Conservation (phyloP, 2,329 filamentous ascomycete species). For the Aspergillus bombycis region DNA sequence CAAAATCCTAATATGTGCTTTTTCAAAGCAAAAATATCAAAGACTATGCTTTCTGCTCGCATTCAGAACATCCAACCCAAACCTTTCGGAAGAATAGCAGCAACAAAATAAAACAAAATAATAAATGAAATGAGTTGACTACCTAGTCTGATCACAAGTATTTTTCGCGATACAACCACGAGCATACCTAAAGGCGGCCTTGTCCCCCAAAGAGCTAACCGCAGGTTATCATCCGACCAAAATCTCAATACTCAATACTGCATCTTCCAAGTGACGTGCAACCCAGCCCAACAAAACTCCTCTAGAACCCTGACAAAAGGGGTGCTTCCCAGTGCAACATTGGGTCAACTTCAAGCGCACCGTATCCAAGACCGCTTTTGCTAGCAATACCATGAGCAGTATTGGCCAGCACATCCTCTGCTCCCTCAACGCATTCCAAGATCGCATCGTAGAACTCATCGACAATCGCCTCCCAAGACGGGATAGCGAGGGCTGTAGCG, state of each 20-base stretch:
- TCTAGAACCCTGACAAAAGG: background rate
- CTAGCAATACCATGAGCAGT: too few species aligned
- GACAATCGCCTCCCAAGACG: conserved; percentile 31
- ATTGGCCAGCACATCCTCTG: conserved; percentile 8
- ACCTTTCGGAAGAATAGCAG: background rate
- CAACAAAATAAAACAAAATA: too few species aligned
- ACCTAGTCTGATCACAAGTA: background rate
- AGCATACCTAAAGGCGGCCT: background rate
- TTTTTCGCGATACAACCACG: background rate
- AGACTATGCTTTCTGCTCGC: background rate
- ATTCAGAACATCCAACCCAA: background rate
- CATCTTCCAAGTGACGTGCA: background rate
- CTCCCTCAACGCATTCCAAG: conserved; percentile 31
- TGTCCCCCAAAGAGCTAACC: background rate
- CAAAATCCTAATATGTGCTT: background rate
- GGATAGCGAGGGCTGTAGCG: conserved; percentile 25
- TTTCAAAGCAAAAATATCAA: background rate
- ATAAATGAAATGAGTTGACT: background rate
- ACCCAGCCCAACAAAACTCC: background rate
- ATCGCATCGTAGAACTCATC: conserved; percentile 29
- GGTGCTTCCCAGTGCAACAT: background rate
- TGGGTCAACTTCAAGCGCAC: background rate
- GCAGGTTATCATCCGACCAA: background rate
- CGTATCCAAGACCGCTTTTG: background rate
- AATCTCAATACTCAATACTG: background rate